Base-by-base conservation (phyloP, 1,284 basidiomycete genomes). In the Malassezia obtusa region DNA sequence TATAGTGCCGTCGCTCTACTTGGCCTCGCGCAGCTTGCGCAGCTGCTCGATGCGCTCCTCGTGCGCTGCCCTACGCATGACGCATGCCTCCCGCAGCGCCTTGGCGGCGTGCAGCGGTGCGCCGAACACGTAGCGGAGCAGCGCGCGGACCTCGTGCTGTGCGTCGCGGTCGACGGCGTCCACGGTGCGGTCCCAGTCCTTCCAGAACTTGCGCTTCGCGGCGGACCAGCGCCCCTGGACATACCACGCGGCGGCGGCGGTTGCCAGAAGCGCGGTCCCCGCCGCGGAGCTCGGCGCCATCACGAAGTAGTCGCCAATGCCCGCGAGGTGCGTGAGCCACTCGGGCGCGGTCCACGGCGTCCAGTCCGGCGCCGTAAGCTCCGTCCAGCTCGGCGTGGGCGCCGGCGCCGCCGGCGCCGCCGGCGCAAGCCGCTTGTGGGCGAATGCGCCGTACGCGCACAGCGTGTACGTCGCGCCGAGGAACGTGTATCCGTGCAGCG, bases 181-280 rank as follows among this genome's bases (percentile, higher is more conserved):
- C 8, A 60, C 61, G 12, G 65, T 48, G 4, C 64, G 55, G 33
- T 67, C 64, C 67, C 68, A 68, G 32, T 76, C 73, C n/a, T 51
- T 44, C 28, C 67, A 63, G 53, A 76, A 76, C 15, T 59, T 53
- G 19, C 50, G 50, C 48, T 73, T 63, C 2, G 62, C 61, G 41
- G 64, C 65, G 47, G 57, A 59, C 68, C 69, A 76, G 17, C 60
- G 45, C 2, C 68, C 63, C 55, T 76, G 75, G 50, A 75, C 49
- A n/a, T 60, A 58, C 66, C 68, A 76, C 8, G 65, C 71, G 9
- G 59, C 61, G 17, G 67, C 12, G 6, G 60, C 62, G 6, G 60
- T 56, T 11, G 67, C 72, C 10, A 76, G 45, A 3, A 70, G 49
- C 3, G 64, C 69, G 17, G 66, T 28, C 0, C 63, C 75, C 0